Base-by-base conservation (phyloP, 495 filamentous ascomycete genomes). In the Xylaria acuta region DNA sequence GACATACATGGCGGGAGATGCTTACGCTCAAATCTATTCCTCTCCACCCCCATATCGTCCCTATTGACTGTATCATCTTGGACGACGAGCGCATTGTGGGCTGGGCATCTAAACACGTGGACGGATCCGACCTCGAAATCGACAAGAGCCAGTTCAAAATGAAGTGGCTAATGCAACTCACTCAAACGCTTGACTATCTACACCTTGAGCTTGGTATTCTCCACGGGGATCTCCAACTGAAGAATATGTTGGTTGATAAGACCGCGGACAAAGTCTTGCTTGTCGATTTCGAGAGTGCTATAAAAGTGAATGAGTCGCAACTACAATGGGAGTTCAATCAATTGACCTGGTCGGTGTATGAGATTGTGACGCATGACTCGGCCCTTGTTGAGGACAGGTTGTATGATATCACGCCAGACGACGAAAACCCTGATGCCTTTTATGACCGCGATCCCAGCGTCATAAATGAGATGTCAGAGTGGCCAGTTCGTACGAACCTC, bases 121-220 rank as follows among this genome's bases (percentile, higher is more conserved):
- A 34, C 14, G 58, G 58, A 22, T 22, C 58, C 18, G 27, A 62
- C 8, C 34, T 38, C 3, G 58, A 38, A 18, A 62, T 14, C 1
- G 58, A 62, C 20, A 62, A 62, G 36, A 62, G 58, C 36, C 32
- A 38, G 30, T 62, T 62, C 34, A 62, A 62, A 62, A 62, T 62
- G 58, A 62, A 62, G 20, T 62, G 58, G 58, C 58, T 62, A n/a
- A 62, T 9, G 3, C 58, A 62, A n/a, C 58, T 62, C 11, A 36
- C 32, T 38, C 18, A 25, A 1, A 62, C 32, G 8, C 20, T 62
- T 22, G 58, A 62, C 16, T 41, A 62, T 41, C 36, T 62, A 62
- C 58, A 62, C 36, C 58, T 62, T 27, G 58, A 62, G 34, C 58
- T 62, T 22, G 58, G 58, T 38, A 62, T 62, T 22, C n/a, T 34